These are phyloP conservation scores for Verticillium nonalfalfae DNA, from an alignment of 2,329 filamentous ascomycete genomes.

Conservation along the genomic window DNA sequence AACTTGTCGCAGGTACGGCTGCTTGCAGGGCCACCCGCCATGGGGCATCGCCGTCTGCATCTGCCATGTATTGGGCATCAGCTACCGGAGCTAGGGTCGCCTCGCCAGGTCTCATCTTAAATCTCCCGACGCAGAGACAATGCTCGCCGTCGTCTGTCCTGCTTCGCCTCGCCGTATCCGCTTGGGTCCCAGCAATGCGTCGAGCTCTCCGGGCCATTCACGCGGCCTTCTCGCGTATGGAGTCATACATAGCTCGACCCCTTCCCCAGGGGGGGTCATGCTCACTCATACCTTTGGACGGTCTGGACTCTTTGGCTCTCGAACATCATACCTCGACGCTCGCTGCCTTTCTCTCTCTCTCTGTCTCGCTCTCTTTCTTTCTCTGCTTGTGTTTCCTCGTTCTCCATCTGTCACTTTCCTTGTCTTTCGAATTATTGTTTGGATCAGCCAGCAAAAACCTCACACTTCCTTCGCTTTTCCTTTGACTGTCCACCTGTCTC, in stretches of 20 bases:
- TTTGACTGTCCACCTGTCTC: background rate
- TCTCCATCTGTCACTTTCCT: background rate
- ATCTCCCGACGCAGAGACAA: background rate
- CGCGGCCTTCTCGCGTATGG: background rate
- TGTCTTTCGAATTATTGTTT: background rate
- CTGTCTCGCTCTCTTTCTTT: constrained; percentile 3
- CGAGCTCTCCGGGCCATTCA: constrained; percentile 3
- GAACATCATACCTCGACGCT: constrained; percentile 1
- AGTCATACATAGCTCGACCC: constrained; percentile 7
- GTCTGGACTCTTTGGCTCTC: background rate
- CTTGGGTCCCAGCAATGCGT: constrained; percentile 8
- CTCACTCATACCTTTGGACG: background rate
- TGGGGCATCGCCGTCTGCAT: background rate
- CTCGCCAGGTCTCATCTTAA: background rate
- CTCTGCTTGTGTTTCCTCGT: constrained; percentile 1
- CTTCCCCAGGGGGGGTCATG: background rate
- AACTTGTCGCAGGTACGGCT: constrained; percentile 6
- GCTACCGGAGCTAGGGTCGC: constrained; percentile 3
- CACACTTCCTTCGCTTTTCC: constrained; percentile 3
- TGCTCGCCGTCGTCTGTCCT: background rate
- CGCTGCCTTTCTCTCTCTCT: constrained; percentile 5
- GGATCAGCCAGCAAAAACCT: background rate
- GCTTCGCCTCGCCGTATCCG: background rate
- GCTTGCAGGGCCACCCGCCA: constrained; percentile 4
- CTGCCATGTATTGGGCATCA: background rate